Evolutionary conservation across 2,329 filamentous ascomycete genomes (phyloP).

Genomic region (Pseudocercospora cruenta): DNA sequence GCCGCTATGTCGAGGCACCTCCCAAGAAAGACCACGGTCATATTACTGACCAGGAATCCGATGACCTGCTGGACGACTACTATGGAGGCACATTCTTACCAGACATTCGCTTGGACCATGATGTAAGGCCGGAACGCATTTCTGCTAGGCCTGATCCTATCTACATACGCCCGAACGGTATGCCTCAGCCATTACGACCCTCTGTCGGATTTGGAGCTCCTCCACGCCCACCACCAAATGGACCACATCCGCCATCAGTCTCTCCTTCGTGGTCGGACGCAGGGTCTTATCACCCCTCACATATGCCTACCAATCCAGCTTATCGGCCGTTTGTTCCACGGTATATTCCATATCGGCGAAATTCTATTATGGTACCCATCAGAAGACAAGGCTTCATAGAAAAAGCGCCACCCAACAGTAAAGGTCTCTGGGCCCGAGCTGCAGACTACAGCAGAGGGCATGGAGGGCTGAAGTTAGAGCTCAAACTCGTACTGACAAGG

Average conservation of each 20-base stretch:
- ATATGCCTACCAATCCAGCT: background rate
- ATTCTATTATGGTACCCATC: background rate
- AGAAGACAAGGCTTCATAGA: slow-evolving; percentile 7
- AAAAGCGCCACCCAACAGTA: slow-evolving; percentile 6
- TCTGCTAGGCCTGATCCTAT: background rate
- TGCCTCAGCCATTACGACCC: slow-evolving; percentile 6
- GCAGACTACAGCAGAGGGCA: slow-evolving; percentile 5
- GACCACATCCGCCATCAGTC: background rate
- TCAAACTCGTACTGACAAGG: slow-evolving; percentile 25
- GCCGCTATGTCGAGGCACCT: background rate
- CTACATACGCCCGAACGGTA: background rate
- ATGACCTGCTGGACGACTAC: slow-evolving; percentile 21
- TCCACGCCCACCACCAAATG: slow-evolving; percentile 3
- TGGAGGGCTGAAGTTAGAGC: slow-evolving; percentile 4
- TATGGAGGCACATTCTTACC: slow-evolving; percentile 11
- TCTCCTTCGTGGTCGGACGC: background rate
- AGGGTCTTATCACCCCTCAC: background rate
- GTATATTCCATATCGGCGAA: background rate
- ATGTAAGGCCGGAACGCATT: background rate
- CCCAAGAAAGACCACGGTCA: background rate
- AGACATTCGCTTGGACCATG: background rate
- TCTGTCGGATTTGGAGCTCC: slow-evolving; percentile 6
- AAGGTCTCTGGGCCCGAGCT: slow-evolving; percentile 24
- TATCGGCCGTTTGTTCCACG: background rate
- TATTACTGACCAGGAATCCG: slow-evolving; percentile 15